Evolutionary conservation across 305 asterid genomes (phyloP), one percentile per base, ranked within the genome.

Genomic region (Lippia alba): DNA sequence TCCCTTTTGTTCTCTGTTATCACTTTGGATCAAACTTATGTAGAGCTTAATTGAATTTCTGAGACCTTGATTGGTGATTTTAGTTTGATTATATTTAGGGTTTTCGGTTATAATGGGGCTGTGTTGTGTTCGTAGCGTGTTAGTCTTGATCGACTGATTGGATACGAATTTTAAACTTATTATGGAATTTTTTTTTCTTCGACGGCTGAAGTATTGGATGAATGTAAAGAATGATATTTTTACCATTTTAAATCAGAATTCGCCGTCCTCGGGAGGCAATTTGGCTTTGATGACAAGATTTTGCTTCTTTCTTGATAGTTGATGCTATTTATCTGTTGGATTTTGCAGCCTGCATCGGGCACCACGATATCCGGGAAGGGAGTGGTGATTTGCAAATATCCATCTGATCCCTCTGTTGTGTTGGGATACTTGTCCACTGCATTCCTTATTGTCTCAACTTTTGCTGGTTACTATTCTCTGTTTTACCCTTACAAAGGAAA

Each of bases 401-500:
- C 92, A 12, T 73, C 83, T 0, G 94, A 86, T 74, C 92, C 84
- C 3, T 71, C 86, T 12, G 90, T 88, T 16, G 74, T 70, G 14
- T 76, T 89, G 71, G 97, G 97, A 10, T 83, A 72, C 67, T 30
- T 86, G 76, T 88, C 97, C 0, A 61, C 67, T 30, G 88, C 53
- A 4, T 88, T 92, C 78, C 97, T 89, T 56, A 61, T 72, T 48
- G 78, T 78, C 57, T 33, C 81, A 17, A 66, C 86, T 2, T 12
- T 73, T 14, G 88, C 84, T 56, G 96, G 96, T 15, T 77, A 70
- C 56, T 50, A 18, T 10, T 84, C 97, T 17, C 66, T 87, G n/a
- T 86, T 90, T 64, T 84, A 90, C 75, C 83, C 88, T 32, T 92
- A 92, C 88, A 79, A 78, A 71, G 95, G 95, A 32, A 88, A 89